These are phyloP conservation scores for Ceratocystis lukuohia DNA, from an alignment of 2,329 filamentous ascomycete species.

Conservation along the genomic window DNA sequence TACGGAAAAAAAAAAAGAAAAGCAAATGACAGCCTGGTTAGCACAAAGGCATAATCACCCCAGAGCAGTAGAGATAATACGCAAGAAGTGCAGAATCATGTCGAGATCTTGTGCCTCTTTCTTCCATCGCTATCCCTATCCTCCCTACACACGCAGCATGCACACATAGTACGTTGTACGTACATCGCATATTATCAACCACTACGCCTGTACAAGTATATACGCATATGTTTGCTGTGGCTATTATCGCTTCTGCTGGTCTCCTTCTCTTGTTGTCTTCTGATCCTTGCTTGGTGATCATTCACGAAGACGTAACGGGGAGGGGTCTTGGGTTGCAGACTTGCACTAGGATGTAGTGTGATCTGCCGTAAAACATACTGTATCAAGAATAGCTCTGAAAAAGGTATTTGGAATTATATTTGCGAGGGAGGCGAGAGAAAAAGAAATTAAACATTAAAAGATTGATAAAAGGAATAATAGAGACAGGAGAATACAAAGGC, in stretches of 20 bases:
- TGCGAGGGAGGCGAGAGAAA: not conserved
- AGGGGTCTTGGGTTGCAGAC: not conserved
- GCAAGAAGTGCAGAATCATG: not conserved
- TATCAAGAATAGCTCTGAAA: not conserved
- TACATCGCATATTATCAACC: too few relatives aligned
- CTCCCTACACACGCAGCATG: not conserved
- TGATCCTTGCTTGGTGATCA: not conserved
- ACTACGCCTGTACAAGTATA: too few relatives aligned
- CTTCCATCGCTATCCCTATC: not conserved
- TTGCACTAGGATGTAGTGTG: constrained; percentile 5
- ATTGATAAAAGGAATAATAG: not conserved
- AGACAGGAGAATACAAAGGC: not conserved
- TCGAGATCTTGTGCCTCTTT: not conserved
- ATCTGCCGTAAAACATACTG: constrained; percentile 4
- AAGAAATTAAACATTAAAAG: not conserved
- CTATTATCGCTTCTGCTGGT: too few relatives aligned
- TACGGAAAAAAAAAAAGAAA: not conserved
- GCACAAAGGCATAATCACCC: too few relatives aligned
- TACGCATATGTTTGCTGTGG: too few relatives aligned
- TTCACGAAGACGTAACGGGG: not conserved
- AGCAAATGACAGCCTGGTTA: not conserved
- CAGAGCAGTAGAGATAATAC: too few relatives aligned
- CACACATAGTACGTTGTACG: too few relatives aligned
- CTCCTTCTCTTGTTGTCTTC: not conserved
- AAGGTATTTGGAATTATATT: not conserved